Evolutionary conservation across 495 filamentous ascomycete genomes (phyloP), one percentile per base, ranked within the genome.

Genomic region (Hyphodiscus hymeniophilus): DNA sequence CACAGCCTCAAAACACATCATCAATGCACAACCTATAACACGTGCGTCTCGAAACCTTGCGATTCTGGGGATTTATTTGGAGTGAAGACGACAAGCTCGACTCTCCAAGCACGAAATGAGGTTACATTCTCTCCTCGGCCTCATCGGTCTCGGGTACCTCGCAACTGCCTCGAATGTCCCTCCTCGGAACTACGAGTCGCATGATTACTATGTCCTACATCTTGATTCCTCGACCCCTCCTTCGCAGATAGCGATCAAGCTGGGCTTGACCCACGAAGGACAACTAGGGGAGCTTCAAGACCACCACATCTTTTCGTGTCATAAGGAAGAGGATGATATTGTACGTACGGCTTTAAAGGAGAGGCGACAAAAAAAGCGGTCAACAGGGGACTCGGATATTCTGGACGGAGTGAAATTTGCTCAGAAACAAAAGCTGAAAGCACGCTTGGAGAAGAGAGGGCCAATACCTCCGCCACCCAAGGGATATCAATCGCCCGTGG

Each of bases 231-330:
- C 57, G 45, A 51, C 52, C 20, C 26, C 61, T 3, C 92, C 94
- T 20, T 63, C 74, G 24, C 68, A 84, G n/a, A 69, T 97, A 44
- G 88, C 92, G 12, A 65, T 71, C 15, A 69, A 75, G 15, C 68
- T 98, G 23, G 87, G 85, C 20, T 74, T 94, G 24, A 72, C 77
- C 33, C 82, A 94, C 61, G 92, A 96, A 61, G 92, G 92, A 18
- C 73, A 74, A 17, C 71, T 97, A 26, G 90, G 89, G 23, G 79
- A 90, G 59, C 76, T 98, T 5, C 62, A 70, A 12, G 81, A 82
- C 59, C 91, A 96, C 63, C 82, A 96, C 63, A 73, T 94, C 23
- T 96, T 98, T 63, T 87, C 81, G 20, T 69, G 84, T 3, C 72
- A 73, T 17, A 81, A 77, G 47, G 67, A 75, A 12, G 72, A 74